Base-by-base conservation (phyloP, 257 asterid species). In the Scutellaria galericulata region DNA sequence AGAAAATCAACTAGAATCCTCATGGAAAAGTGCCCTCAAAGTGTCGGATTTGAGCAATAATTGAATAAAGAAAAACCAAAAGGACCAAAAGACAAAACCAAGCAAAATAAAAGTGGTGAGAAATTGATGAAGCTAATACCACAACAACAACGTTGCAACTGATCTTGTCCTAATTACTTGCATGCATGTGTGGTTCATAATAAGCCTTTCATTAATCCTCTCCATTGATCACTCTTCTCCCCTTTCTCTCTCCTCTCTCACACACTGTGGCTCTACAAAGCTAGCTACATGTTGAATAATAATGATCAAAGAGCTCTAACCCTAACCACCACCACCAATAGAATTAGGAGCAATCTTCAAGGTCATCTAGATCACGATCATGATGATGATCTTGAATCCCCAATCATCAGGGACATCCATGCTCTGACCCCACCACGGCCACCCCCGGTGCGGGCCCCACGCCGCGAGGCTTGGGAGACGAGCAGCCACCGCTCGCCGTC, bases 381-480 rank as follows among this genome's bases (percentile, higher is more conserved):
- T 51, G 24, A 55, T 0, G 68, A 67, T 13, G 74, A 48, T 8
- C 72, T 22, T 6, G 73, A 48, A 0, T 72, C 85, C 1, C 88
- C 85, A 1, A 27, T 57, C 57, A 68, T 90, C 48, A 74, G 97
- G 56, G 98, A 93, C 60, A 93, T 93, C 86, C 90, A 90, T 31
- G 96, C 98, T 40, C 74, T 92, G 50, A 87, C 89, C 11, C 97
- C 97, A n/a, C 94, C 96, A 0, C 78, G 7, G 78, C 8, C 72
- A 81, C 9, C 51, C 39, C 40, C 50, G 12, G 11, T 12, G 66
- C 78, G 72, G 51, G 62, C 41, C 64, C 77, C 77, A 1, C 77
- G 82, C 0, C 83, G 72, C 9, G 83, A 78, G 24, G 22, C 86
- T 3, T 84, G 91, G 91, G 95, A 86, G 55, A 73, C 88, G 5